phyloP scores from a whole-genome alignment of 2,329 filamentous ascomycete genomes.

The Fusarium guadeloupense region DNA sequence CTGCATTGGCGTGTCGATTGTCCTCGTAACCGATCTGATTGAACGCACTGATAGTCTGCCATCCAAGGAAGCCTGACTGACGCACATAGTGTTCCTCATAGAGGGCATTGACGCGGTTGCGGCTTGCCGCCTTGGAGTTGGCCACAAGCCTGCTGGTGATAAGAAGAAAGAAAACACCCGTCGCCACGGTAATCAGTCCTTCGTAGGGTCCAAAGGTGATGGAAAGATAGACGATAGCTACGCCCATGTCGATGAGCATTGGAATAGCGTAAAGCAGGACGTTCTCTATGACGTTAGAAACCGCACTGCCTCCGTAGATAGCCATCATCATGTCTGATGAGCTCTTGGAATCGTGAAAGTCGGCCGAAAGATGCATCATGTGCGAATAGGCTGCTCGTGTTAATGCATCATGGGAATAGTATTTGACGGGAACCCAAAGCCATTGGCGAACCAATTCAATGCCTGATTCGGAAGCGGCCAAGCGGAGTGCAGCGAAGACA shows the following conservation, averaged over 20 bases:
- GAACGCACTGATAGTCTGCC: slow-evolving; percentile 68
- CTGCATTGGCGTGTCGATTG: slow-evolving; percentile 61
- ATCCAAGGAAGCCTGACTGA: slow-evolving; percentile 65
- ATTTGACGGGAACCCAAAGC: slow-evolving; percentile 67
- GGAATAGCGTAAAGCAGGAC: slow-evolving; percentile 67
- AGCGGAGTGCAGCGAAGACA: slow-evolving; percentile 60
- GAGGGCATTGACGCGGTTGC: slow-evolving; percentile 61
- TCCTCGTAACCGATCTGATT: slow-evolving; percentile 68
- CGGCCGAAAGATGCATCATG: slow-evolving; percentile 67
- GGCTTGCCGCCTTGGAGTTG: slow-evolving; percentile 58
- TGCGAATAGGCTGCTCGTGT: slow-evolving; percentile 66
- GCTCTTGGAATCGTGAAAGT: slow-evolving; percentile 69
- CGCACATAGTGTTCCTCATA: slow-evolving; percentile 66
- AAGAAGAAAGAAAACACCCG: slow-evolving; percentile 64
- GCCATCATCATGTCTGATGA: slow-evolving; percentile 67
- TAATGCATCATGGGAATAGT: slow-evolving; percentile 64
- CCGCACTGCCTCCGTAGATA: slow-evolving; percentile 62
- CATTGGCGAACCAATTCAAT: slow-evolving; percentile 63
- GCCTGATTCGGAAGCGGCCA: slow-evolving; percentile 65
- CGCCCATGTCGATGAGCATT: slow-evolving; percentile 67
- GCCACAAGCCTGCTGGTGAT: slow-evolving; percentile 63
- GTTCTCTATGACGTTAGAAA: slow-evolving; percentile 66
- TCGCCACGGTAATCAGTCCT: slow-evolving; percentile 68
- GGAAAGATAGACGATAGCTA: slow-evolving; percentile 69
- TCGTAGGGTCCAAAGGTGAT: slow-evolving; percentile 68